Evolutionary conservation across 495 filamentous ascomycete species (phyloP), one percentile per base, ranked within the genome.

Genomic region (Penicillium malachiteum): DNA sequence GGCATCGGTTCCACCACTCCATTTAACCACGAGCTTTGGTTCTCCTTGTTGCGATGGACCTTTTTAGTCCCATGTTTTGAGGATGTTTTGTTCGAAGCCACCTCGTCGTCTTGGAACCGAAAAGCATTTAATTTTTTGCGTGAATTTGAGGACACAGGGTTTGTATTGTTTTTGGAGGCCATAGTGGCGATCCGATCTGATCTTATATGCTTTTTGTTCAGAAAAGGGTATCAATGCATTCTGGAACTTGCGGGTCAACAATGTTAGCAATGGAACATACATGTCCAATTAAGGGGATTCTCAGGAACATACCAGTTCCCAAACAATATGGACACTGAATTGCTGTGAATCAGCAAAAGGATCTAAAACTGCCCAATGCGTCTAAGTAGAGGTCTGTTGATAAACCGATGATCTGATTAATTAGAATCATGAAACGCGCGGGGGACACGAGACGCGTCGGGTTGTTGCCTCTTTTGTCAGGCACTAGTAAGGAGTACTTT

Each of bases 91-190:
- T 81, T 72, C 37, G 73, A 63, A 13, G 43, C 54, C 12, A 58
- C 65, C 14, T 58, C 54, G 45, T 59, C 63, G 18, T 60, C 68
- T 60, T 55, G 63, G 45, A 74, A 86, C 58, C 79, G 78, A 58
- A 86, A 87, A 17, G 76, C 71, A 59, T 81, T 81, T 48, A 88
- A 67, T 63, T 86, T 87, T 13, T 78, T 75, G 59, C 74, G 81
- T 5, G 83, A 81, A 55, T 80, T 71, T 0, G 78, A 75, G 8
- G 82, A 85, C 4, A 82, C 71, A 21, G 71, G 68, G 34, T 63
- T 59, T 39, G 65, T 48, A 17, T 57, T 61, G 31, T 57, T 41
- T 43, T 63, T 67, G 48, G 54, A 63, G 37, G 72, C 62, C 67
- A 70, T 66, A 46, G 47, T 50, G 33, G 62, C 47, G 51, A 55